Percentiles rank a stretch among this genome's conserved stretches.
Conservation (phyloP, 306 rosid species). For the Trifolium subterraneum region DNA sequence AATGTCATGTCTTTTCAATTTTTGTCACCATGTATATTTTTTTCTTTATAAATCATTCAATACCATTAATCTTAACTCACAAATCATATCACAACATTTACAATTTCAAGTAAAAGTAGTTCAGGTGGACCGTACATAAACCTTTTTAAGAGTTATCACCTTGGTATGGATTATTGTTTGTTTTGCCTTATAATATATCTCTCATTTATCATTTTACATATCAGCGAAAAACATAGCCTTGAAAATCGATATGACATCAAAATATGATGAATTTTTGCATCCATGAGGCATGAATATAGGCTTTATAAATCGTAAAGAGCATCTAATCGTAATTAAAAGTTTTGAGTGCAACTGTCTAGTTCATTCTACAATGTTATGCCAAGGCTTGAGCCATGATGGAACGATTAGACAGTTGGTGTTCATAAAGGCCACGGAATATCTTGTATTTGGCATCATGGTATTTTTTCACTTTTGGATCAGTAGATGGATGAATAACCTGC, state of each 20-base stretch:
- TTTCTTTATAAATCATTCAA: no score
- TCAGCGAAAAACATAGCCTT: conserved; percentile 15
- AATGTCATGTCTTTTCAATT: no score
- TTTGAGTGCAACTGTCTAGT: conserved; percentile 24
- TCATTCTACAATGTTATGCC: conserved; percentile 45
- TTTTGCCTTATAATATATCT: no score
- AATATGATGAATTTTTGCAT: conserved; percentile 3
- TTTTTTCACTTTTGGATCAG: conserved; percentile 80
- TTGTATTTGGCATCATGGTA: conserved; percentile 87
- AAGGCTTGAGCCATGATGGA: conserved; percentile 78
- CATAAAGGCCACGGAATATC: conserved; percentile 78
- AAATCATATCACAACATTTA: no score
- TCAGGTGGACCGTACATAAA: no score
- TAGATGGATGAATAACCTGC: conserved; percentile 87
- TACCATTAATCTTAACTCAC: no score
- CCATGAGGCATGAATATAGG: no score
- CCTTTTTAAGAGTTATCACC: no score
- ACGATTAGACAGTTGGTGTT: conserved; percentile 79
- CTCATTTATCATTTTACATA: neutral
- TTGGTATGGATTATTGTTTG: no score
- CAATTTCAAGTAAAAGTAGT: no score
- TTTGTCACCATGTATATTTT: no score
- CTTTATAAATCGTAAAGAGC: no score
- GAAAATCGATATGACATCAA: neutral
- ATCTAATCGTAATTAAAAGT: conserved; percentile 7